A percentile compares a stretch with the other conserved stretches of the same genome.
Conservation (phyloP, 1,284 basidiomycete species). For the Retiboletus flavoniger region DNA sequence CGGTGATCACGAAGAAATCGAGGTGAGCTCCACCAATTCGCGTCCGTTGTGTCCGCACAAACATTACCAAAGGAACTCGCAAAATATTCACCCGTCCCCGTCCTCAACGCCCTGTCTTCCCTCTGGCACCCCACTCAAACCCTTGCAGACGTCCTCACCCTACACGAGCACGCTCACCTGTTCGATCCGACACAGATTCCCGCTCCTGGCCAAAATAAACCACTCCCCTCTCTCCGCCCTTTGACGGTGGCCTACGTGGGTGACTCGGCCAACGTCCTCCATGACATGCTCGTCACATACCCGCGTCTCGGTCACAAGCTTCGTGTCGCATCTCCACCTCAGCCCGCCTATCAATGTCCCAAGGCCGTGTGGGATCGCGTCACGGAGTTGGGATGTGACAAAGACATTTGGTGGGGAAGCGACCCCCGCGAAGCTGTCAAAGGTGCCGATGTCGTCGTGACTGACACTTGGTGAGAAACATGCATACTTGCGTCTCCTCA, state of each 20-base stretch:
- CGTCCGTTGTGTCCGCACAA: not conserved
- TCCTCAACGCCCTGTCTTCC: constrained; percentile 93
- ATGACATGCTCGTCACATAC: constrained; percentile 95
- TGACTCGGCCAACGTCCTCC: constrained; percentile 94
- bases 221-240: constrained; percentile 50
- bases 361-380: constrained; percentile 79
- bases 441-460: constrained; percentile 91
- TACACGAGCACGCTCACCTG: constrained; percentile 71
- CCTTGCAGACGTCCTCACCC: constrained; percentile 89
- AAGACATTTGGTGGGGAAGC: constrained; percentile 70
- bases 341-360: constrained; percentile 72
- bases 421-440: constrained; percentile 86
- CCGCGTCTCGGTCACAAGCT: constrained; percentile 89
- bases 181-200: constrained; percentile 39
- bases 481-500: not conserved
- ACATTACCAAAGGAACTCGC: constrained; percentile 70
- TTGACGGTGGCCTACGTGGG: constrained; percentile 93
- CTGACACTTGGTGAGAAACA: constrained; percentile 83
- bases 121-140: constrained; percentile 97
- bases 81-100: constrained; percentile 85
- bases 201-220: constrained; percentile 8
- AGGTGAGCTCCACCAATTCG: constrained; percentile 50
- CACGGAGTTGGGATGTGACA: constrained; percentile 64
- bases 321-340: constrained; percentile 76
- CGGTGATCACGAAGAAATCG: constrained; percentile 88